A percentile compares a stretch with the other conserved stretches of the same genome.
phyloP scores from a whole-genome alignment of 768 basidiomycete species.

The Termitomyces sp. region DNA sequence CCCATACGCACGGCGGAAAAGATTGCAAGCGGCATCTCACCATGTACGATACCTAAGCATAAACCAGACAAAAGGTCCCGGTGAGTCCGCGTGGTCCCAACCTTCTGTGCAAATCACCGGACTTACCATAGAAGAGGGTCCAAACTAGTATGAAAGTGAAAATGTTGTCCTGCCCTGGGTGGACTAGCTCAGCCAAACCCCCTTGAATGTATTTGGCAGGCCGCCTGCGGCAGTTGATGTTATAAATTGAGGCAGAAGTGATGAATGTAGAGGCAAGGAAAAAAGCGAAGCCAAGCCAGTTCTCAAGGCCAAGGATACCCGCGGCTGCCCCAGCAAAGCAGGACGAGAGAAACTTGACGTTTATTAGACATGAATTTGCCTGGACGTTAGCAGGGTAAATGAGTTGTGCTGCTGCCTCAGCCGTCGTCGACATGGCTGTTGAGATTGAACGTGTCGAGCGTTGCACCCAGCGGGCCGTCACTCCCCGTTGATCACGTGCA shows the following conservation, averaged over 20 bases:
- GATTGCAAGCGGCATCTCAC: slow-evolving; percentile 23
- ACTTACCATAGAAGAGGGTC: slow-evolving; percentile 89
- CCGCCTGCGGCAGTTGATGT: slow-evolving; percentile 65
- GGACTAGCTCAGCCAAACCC: slow-evolving; percentile 63
- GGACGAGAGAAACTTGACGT: slow-evolving; percentile 74
- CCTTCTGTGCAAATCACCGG: background rate
- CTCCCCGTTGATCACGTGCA: background rate
- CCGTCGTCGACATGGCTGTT: slow-evolving; percentile 38
- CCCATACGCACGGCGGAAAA: background rate
- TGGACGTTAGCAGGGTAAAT: slow-evolving; percentile 64
- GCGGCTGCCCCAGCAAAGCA: slow-evolving; percentile 86
- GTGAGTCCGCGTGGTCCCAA: background rate
- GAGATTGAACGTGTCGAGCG: background rate
- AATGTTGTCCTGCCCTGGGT: slow-evolving; percentile 85
- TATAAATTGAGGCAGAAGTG: slow-evolving; percentile 59
- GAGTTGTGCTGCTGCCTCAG: slow-evolving; percentile 50
- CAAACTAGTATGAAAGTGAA: slow-evolving; percentile 91
- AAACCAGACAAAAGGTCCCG: background rate
- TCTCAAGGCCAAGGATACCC: slow-evolving; percentile 85
- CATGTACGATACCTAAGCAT: slow-evolving; percentile 42
- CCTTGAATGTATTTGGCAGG: slow-evolving; percentile 60
- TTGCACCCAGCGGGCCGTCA: background rate
- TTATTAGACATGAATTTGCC: slow-evolving; percentile 55
- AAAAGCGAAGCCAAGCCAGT: slow-evolving; percentile 75
- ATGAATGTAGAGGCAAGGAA: slow-evolving; percentile 66